Evolutionary conservation across 306 rosid genomes (phyloP), one percentile per base, ranked within the genome.

Genomic region (Quercus alba): DNA sequence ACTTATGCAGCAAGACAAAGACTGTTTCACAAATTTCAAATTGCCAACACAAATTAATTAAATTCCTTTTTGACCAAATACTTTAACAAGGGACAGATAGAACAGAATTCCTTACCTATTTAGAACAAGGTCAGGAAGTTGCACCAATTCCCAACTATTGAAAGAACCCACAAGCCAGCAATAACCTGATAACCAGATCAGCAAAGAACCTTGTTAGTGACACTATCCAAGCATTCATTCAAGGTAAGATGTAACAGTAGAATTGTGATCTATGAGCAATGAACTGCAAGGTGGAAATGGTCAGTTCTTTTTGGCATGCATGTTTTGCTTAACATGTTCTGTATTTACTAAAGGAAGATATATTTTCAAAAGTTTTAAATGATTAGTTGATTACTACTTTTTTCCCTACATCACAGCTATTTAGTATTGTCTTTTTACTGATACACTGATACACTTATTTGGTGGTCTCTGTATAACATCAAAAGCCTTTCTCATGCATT

Each of bases 41-140:
- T 64, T 28, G 17, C 6, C 7, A 21, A 9, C 9, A 9, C 7
- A 7, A 4, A 67, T 31, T 9, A 35, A 26, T 13, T 46, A 46
- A 62, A 64, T 6, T 21, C n/a, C 0, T 14, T 19, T 3, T 19
- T 19, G 23, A 33, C 12, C 35, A 82, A 30, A 62, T 19, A 73
- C 52, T 13, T 21, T 12, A 62, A 4, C 49, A 68, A 33, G 25
- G 9, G 19, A 7, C 10, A 66, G 4, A 35, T 6, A 35, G 19
- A 14, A 31, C 59, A 69, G 70, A 68, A 55, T 38, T 66, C 13
- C 93, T 86, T 76, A 90, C 98, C 59, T 78, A 88, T 38, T 87
- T 94, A 92, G 84, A 94, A 80, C 64, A 89, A 81, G 75, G 98
- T 90, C 77, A 94, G 77, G 86, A 92, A 90, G 84, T 83, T 89